Percentiles rank a stretch among this genome's conserved stretches.
phyloP scores from a whole-genome alignment of 257 asterid genomes.

The Lycium ferocissimum region DNA sequence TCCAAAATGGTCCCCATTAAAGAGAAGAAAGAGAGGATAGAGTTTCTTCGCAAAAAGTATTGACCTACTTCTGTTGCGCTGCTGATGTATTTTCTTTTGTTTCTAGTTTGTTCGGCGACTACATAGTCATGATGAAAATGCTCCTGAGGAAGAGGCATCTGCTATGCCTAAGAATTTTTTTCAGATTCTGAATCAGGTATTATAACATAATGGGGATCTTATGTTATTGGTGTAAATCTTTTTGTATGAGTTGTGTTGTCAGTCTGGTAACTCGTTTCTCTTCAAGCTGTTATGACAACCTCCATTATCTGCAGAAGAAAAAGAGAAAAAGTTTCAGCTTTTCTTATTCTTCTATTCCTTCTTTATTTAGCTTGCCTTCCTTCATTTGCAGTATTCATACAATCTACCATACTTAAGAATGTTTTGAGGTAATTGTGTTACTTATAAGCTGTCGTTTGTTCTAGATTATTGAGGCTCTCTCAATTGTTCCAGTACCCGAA shows the following conservation, averaged over 20 bases:
- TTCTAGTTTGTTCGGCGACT: slow-evolving; percentile 84
- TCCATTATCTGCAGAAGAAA: neutral
- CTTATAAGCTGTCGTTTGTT: slow-evolving; percentile 40
- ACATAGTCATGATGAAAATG: slow-evolving; percentile 71
- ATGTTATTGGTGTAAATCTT: slow-evolving; percentile 3
- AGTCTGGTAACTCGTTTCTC: neutral
- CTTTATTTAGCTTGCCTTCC: neutral
- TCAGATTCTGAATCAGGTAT: slow-evolving; percentile 84
- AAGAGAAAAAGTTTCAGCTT: neutral
- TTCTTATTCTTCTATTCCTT: slow-evolving; percentile 5
- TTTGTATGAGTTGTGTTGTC: slow-evolving; percentile 18
- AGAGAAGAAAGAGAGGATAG: slow-evolving; percentile 13
- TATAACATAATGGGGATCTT: slow-evolving; percentile 1
- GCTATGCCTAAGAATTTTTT: slow-evolving; percentile 81
- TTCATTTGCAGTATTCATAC: slow-evolving; percentile 22
- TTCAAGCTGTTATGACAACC: neutral
- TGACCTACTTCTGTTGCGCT: slow-evolving; percentile 27
- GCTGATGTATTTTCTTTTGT: slow-evolving; percentile 26
- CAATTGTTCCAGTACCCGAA: slow-evolving; percentile 88
- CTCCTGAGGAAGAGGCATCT: slow-evolving; percentile 68
- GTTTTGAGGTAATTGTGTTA: neutral
- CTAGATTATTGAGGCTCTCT: slow-evolving; percentile 82
- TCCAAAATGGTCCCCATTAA: neutral
- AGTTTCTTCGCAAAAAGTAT: neutral
- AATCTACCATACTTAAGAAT: neutral